These are phyloP conservation scores for Coemansia aciculifera DNA, from an alignment of 192 early-diverging fungal species.

Conservation along the genomic window DNA sequence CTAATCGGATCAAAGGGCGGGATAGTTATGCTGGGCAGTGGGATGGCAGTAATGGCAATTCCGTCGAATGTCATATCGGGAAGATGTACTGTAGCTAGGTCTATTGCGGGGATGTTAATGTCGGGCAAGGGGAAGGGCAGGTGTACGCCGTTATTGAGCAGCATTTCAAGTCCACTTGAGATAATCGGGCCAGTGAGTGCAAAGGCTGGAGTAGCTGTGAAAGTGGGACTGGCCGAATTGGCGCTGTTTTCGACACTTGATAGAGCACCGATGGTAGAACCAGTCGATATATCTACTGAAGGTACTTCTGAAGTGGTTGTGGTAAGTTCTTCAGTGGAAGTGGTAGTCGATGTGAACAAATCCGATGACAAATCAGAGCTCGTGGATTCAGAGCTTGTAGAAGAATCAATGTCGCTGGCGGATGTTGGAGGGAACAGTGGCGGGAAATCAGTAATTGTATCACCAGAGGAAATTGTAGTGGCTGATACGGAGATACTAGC, in stretches of 20 bases:
- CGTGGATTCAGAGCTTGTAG: background rate
- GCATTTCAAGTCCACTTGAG: conserved; percentile 45
- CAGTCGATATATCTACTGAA: background rate
- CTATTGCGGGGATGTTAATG: conserved; percentile 35
- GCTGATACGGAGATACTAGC: background rate
- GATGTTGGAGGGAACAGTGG: background rate
- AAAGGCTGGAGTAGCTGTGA: background rate
- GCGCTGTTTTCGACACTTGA: background rate
- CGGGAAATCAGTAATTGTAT: background rate
- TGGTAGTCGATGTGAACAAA: background rate
- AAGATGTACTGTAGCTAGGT: conserved; percentile 46
- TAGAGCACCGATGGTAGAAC: background rate
- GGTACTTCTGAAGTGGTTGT: background rate
- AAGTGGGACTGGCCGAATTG: background rate
- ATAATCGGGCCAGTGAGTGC: conserved; percentile 41
- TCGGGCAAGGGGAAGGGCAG: conserved; percentile 43
- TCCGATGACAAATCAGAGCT: background rate
- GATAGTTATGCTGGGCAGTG: conserved; percentile 35
- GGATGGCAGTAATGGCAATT: conserved; percentile 37
- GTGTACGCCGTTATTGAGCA: conserved; percentile 41
- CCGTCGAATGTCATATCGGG: conserved; percentile 50
- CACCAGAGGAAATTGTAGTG: background rate
- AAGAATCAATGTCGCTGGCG: background rate
- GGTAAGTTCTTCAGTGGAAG: background rate
- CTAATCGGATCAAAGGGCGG: conserved; percentile 50